phyloP scores from a whole-genome alignment of 768 basidiomycete species.

The Thelephora aurantiotincta region DNA sequence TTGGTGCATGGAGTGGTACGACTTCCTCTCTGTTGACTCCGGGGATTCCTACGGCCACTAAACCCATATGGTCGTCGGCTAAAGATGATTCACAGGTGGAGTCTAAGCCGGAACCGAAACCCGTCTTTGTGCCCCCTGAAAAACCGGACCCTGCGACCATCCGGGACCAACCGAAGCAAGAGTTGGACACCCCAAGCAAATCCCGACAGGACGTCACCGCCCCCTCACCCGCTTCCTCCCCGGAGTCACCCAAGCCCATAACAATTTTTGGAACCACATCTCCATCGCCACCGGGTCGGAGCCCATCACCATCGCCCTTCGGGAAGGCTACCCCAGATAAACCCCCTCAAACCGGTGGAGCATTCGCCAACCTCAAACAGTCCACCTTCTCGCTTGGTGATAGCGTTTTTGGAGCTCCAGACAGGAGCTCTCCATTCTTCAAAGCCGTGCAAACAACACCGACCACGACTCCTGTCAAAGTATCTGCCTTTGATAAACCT shows the following conservation, averaged over 20 bases:
- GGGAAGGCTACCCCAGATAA: not conserved
- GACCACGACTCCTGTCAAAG: slow-evolving; percentile 12
- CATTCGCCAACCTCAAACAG: slow-evolving; percentile 8
- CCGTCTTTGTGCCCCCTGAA: too few relatives aligned
- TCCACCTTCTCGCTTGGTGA: slow-evolving; percentile 6
- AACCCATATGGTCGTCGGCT: slow-evolving; percentile 9
- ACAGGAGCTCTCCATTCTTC: slow-evolving; percentile 40
- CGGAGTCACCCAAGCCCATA: not conserved
- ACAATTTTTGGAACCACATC: slow-evolving; percentile 18
- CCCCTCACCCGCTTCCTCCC: too few relatives aligned
- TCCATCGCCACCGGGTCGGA: slow-evolving; percentile 3
- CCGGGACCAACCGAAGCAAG: too few relatives aligned
- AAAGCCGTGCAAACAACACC: slow-evolving; percentile 20
- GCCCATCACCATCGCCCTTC: too few relatives aligned
- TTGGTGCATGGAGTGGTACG: slow-evolving; percentile 20
- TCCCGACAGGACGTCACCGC: too few relatives aligned
- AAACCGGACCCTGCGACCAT: too few relatives aligned
- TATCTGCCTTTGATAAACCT: slow-evolving; percentile 22
- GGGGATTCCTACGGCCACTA: not conserved
- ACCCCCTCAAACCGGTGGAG: slow-evolving; percentile 4
- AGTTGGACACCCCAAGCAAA: too few relatives aligned
- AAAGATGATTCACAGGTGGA: slow-evolving; percentile 13
- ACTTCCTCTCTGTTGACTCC: not conserved
- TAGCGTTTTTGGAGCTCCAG: slow-evolving; percentile 27
- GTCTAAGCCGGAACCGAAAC: too few relatives aligned